These are phyloP conservation scores for Jackrogersella multiformis DNA, from an alignment of 495 filamentous ascomycete genomes.

Conservation along the genomic window DNA sequence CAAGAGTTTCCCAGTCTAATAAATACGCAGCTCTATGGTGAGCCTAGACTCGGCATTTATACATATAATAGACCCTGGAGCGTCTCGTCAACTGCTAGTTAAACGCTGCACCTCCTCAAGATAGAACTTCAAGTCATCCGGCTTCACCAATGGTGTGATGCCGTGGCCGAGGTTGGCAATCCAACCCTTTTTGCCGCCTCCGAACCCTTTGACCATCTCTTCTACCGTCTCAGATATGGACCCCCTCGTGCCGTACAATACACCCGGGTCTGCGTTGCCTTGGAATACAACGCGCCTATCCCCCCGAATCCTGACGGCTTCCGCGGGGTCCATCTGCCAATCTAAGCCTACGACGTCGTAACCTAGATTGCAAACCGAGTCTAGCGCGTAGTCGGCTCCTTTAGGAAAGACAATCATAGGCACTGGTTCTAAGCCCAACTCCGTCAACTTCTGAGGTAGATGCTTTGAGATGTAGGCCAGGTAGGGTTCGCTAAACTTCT, in stretches of 20 bases:
- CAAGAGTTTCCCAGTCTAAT: constrained; percentile 35
- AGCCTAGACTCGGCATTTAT: neutral
- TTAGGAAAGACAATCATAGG: constrained; percentile 99
- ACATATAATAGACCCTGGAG: neutral
- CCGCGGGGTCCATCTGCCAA: constrained; percentile 90
- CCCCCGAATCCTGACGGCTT: constrained; percentile 79
- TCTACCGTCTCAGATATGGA: constrained; percentile 83
- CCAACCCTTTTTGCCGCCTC: constrained; percentile 67
- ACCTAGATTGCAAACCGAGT: constrained; percentile 83
- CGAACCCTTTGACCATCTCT: constrained; percentile 87
- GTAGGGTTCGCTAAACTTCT: constrained; percentile 84
- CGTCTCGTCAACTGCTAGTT: constrained; percentile 43
- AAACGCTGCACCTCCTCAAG: constrained; percentile 90
- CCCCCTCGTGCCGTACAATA: constrained; percentile 83
- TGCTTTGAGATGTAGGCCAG: constrained; percentile 81
- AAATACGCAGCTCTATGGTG: constrained; percentile 6
- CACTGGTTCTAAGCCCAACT: constrained; percentile 78
- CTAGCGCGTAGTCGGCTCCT: constrained; percentile 95
- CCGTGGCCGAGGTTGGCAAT: constrained; percentile 92
- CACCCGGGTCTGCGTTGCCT: constrained; percentile 94
- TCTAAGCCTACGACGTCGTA: constrained; percentile 95
- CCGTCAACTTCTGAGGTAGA: constrained; percentile 74
- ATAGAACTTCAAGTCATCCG: constrained; percentile 90
- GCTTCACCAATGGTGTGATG: constrained; percentile 92
- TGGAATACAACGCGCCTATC: constrained; percentile 79